phyloP scores from a whole-genome alignment of 2,329 filamentous ascomycete genomes.

The Tolypocladium nubicola region DNA sequence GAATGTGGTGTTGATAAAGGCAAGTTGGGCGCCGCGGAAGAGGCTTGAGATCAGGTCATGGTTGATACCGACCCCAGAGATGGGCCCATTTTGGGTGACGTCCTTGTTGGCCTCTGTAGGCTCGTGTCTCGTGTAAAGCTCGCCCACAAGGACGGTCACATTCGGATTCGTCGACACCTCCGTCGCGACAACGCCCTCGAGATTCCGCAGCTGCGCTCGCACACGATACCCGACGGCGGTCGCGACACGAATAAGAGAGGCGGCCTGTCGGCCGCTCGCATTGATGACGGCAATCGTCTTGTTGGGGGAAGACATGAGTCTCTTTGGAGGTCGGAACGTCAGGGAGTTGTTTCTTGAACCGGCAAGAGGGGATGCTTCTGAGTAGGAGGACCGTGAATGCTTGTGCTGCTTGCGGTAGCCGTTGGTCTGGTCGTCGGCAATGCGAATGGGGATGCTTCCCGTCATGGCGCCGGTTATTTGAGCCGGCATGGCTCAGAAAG shows the following conservation, averaged over 20 bases:
- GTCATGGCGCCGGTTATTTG: slow-evolving; percentile 27
- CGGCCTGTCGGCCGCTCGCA: slow-evolving; percentile 88
- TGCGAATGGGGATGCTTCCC: slow-evolving; percentile 26
- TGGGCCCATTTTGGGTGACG: slow-evolving; percentile 59
- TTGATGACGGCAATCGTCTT: slow-evolving; percentile 94
- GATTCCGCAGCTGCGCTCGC: slow-evolving; percentile 79
- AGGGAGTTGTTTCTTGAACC: slow-evolving; percentile 47
- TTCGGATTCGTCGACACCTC: slow-evolving; percentile 78
- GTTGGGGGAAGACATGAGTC: slow-evolving; percentile 46
- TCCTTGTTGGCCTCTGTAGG: slow-evolving; percentile 41
- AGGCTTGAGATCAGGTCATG: slow-evolving; percentile 62
- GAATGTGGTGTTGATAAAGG: slow-evolving; percentile 96
- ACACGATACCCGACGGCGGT: slow-evolving; percentile 90
- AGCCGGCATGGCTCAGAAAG: slow-evolving; percentile 23
- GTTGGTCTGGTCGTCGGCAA: slow-evolving; percentile 23
- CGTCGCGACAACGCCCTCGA: slow-evolving; percentile 76
- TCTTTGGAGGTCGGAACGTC: slow-evolving; percentile 50
- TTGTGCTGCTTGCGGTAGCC: slow-evolving; percentile 39
- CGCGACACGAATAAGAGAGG: slow-evolving; percentile 87
- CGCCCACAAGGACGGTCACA: slow-evolving; percentile 53
- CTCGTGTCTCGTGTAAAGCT: slow-evolving; percentile 47
- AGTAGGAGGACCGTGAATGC: slow-evolving; percentile 52
- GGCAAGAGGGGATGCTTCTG: slow-evolving; percentile 45
- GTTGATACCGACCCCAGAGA: slow-evolving; percentile 57
- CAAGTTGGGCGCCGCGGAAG: slow-evolving; percentile 75